A percentile compares a stretch with the other conserved stretches of the same genome.
These are phyloP conservation scores for Clathrospora elynae DNA, from an alignment of 2,329 filamentous ascomycete genomes.

Conservation along the genomic window DNA sequence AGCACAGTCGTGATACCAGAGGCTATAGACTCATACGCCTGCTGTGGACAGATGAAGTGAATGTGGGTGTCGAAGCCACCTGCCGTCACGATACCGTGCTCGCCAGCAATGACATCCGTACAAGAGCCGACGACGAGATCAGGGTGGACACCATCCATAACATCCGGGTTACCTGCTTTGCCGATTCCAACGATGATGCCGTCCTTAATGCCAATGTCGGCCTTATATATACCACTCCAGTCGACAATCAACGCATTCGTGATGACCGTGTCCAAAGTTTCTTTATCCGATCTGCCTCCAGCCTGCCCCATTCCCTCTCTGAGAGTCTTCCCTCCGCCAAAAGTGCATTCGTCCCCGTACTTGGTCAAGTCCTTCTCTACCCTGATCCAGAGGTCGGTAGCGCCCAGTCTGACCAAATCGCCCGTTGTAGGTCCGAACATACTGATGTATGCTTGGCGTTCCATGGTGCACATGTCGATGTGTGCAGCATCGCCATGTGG, in stretches of 20 bases:
- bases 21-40: conserved; percentile 80
- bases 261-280: conserved; percentile 82
- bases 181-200: conserved; percentile 87
- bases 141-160: conserved; percentile 84
- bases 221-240: conserved; percentile 92
- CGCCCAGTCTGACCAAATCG: conserved; percentile 79
- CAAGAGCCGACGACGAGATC: conserved; percentile 83
- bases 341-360: conserved; percentile 93
- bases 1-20: conserved; percentile 89
- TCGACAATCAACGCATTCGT: conserved; percentile 90
- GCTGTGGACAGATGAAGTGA: conserved; percentile 94
- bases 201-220: conserved; percentile 90
- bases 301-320: conserved; percentile 96
- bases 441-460: conserved; percentile 74
- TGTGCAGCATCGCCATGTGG: conserved; percentile 61
- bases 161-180: conserved; percentile 95
- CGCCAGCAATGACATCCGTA: conserved; percentile 89
- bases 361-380: conserved; percentile 84
- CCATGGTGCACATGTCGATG: conserved; percentile 71
- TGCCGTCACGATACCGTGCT: conserved; percentile 88
- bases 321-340: conserved; percentile 91
- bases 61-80: conserved; percentile 90
- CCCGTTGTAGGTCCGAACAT: conserved; percentile 96
- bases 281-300: conserved; percentile 71
- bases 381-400: conserved; percentile 86